Percentiles rank a stretch among this genome's conserved stretches.
These are phyloP conservation scores for Vigna unguiculata DNA, from an alignment of 306 rosid genomes.

Conservation along the genomic window DNA sequence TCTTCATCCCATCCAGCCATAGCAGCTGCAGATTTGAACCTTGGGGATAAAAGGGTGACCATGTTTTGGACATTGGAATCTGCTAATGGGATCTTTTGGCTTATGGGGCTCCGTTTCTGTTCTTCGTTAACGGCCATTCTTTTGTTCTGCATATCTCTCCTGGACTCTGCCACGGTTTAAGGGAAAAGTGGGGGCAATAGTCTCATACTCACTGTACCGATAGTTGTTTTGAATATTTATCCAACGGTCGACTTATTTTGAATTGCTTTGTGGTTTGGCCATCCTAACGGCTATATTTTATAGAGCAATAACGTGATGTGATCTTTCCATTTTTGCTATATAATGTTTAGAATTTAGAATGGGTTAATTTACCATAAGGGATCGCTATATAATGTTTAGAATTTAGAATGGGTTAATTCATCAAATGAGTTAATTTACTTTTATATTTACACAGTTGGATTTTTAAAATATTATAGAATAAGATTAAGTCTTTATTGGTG, in stretches of 20 bases:
- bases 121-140: slow-evolving; percentile 64
- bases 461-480: no score
- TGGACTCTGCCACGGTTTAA: not conserved
- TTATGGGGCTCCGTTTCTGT: slow-evolving; percentile 45
- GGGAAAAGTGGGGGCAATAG: not conserved
- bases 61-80: slow-evolving; percentile 45
- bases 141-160: not conserved
- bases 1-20: slow-evolving; percentile 99
- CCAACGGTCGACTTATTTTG: slow-evolving; percentile 58
- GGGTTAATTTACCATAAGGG: no score
- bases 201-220: not conserved
- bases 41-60: slow-evolving; percentile 62
- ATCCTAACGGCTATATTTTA: slow-evolving; percentile 59
- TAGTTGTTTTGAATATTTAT: not conserved
- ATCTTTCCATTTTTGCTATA: not conserved
- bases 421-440: no score
- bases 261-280: slow-evolving; percentile 21
- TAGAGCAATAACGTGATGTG: not conserved
- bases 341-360: not conserved
- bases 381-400: no score
- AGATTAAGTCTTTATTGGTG: no score
- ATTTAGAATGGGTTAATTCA: no score
- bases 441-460: no score
- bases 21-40: slow-evolving; percentile 90
- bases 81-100: slow-evolving; percentile 31